Evolutionary conservation across 306 rosid genomes (phyloP).

Genomic region (Sicyos edulis): DNA sequence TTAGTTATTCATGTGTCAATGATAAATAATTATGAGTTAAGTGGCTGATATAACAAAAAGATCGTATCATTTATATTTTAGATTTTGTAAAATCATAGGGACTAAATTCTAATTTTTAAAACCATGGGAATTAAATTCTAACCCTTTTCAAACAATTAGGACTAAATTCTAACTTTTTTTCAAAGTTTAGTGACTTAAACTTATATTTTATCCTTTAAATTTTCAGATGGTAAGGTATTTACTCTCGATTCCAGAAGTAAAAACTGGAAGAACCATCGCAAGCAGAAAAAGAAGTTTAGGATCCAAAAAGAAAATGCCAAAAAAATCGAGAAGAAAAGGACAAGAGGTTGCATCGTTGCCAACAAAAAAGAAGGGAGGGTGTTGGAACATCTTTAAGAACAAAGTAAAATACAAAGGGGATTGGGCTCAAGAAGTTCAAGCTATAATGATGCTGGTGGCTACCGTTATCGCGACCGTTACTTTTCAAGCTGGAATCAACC

Average conservation of each 20-base stretch:
- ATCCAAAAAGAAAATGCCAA: background rate
- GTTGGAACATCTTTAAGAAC: background rate
- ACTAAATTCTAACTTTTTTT: too few relatives aligned
- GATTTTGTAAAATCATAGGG: too few relatives aligned
- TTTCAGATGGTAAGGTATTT: background rate
- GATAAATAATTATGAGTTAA: too few relatives aligned
- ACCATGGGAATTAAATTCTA: too few relatives aligned
- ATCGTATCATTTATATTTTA: too few relatives aligned
- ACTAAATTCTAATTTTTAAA: too few relatives aligned
- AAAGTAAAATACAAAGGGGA: background rate
- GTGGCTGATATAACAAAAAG: too few relatives aligned
- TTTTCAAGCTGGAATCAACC: slow-evolving; percentile 2
- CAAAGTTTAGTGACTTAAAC: too few relatives aligned
- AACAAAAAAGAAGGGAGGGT: background rate
- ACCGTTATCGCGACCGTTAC: background rate
- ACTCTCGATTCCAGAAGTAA: background rate
- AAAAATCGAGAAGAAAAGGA: background rate
- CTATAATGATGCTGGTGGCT: background rate
- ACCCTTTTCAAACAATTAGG: too few relatives aligned
- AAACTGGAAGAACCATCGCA: background rate
- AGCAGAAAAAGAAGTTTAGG: background rate
- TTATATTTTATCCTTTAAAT: background rate
- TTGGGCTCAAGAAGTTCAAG: slow-evolving; percentile 9
- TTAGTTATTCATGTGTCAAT: too few relatives aligned
- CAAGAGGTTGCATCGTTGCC: background rate